Evolutionary conservation across 2,329 filamentous ascomycete species (phyloP).

Genomic region (Fusarium staphyleae): DNA sequence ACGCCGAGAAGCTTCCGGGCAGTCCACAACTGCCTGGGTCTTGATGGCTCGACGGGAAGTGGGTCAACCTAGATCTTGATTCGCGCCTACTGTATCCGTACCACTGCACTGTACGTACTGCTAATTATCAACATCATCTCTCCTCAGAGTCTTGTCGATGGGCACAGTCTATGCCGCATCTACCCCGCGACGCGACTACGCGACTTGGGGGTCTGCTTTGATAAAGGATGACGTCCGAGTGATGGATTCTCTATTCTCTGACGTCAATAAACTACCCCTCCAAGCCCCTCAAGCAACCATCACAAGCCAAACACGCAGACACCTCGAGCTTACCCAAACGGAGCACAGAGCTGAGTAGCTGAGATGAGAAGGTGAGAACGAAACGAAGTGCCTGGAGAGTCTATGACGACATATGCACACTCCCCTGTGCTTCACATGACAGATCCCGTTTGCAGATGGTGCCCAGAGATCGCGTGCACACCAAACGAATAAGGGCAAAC

Average conservation of each 20-base stretch:
- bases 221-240: constrained; percentile 28
- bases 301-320: constrained; percentile 13
- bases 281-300: constrained; percentile 18
- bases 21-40: no score
- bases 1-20: no score
- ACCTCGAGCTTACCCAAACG: not conserved
- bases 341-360: no score
- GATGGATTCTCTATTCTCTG: constrained; percentile 8
- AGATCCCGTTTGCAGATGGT: constrained; percentile 2
- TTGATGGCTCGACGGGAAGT: not conserved
- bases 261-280: constrained; percentile 20
- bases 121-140: no score
- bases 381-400: constrained; percentile 4
- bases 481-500: constrained; percentile 14
- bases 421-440: constrained; percentile 29
- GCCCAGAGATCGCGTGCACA: constrained; percentile 1
- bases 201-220: constrained; percentile 13
- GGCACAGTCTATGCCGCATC: not conserved
- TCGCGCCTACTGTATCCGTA: no score
- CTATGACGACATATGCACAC: constrained; percentile 32
- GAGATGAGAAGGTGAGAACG: no score
- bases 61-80: not conserved
- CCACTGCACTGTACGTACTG: no score
- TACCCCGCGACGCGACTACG: constrained; percentile 30
- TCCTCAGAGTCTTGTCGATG: no score